Evolutionary conservation across 768 basidiomycete species (phyloP).

Genomic region (Calocera viscosa): DNA sequence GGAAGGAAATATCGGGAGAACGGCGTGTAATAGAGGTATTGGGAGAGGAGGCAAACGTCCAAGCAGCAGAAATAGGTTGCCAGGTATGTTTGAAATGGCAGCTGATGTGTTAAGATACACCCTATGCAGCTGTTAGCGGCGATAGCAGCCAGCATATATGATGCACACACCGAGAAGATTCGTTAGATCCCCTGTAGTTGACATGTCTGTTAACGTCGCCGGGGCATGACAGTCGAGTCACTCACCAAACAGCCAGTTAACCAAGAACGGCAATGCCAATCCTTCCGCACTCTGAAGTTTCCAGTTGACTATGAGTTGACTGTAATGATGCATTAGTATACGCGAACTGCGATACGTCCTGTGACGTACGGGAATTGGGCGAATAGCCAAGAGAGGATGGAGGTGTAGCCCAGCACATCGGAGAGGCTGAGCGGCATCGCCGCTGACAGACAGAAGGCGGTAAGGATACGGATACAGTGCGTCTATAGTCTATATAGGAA

Average conservation of each 20-base stretch:
- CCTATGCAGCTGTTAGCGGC: slow-evolving; percentile 24
- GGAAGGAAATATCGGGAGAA: slow-evolving; percentile 1
- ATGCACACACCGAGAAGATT: slow-evolving; percentile 55
- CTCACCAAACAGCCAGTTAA: slow-evolving; percentile 84
- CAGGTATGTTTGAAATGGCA: slow-evolving; percentile 93
- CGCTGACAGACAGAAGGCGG: not conserved
- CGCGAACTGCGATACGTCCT: not conserved
- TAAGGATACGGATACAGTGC: not conserved
- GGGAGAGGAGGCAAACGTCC: slow-evolving; percentile 59
- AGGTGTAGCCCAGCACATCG: slow-evolving; percentile 44
- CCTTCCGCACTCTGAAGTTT: slow-evolving; percentile 70
- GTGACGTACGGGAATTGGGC: slow-evolving; percentile 65
- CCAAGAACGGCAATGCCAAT: slow-evolving; percentile 82
- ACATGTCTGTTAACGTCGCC: not conserved
- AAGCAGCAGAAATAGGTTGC: slow-evolving; percentile 83
- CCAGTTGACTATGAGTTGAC: slow-evolving; percentile 74
- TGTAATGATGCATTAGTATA: slow-evolving; percentile 23
- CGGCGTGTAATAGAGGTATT: slow-evolving; percentile 64
- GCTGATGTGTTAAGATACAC: slow-evolving; percentile 79
- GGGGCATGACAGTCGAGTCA: slow-evolving; percentile 13
- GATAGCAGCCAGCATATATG: not conserved
- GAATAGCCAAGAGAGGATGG: slow-evolving; percentile 68
- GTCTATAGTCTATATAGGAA: slow-evolving; percentile 1
- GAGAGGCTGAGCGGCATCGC: slow-evolving; percentile 10
- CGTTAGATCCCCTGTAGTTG: slow-evolving; percentile 64